Conservation (phyloP, 1,139 yeast genomes). For the Blastobotrys illinoisensis region DNA sequence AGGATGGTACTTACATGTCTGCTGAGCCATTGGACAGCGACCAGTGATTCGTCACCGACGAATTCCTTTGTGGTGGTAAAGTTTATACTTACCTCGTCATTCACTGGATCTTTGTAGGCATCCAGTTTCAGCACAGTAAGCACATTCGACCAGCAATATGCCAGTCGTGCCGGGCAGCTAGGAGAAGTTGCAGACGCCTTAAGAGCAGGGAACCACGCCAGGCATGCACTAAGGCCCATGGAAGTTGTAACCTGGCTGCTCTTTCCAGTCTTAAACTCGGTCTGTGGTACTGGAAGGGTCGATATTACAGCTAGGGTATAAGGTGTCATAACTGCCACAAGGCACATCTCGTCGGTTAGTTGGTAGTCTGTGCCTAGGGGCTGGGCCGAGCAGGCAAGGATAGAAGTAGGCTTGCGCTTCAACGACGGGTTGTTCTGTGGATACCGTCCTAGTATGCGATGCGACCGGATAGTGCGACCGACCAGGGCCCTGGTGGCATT, state of each 20-base stretch:
- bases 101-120: slow-evolving; percentile 38
- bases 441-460: slow-evolving; percentile 49
- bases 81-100: slow-evolving; percentile 33
- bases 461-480: slow-evolving; percentile 46
- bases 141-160: slow-evolving; percentile 61
- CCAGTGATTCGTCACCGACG: slow-evolving; percentile 44
- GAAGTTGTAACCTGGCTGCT: slow-evolving; percentile 37
- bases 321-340: slow-evolving; percentile 58
- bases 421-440: slow-evolving; percentile 19
- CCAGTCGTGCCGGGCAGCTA: slow-evolving; percentile 44
- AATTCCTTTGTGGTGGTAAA: slow-evolving; percentile 45
- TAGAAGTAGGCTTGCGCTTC: slow-evolving; percentile 28
- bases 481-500: slow-evolving; percentile 51
- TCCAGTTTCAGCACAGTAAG: slow-evolving; percentile 52
- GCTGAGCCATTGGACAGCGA: slow-evolving; percentile 57
- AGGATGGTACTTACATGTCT: slow-evolving; percentile 27
- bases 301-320: slow-evolving; percentile 50
- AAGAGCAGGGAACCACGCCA: slow-evolving; percentile 57
- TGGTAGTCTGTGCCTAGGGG: slow-evolving; percentile 52
- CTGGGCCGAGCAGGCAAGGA: slow-evolving; percentile 41
- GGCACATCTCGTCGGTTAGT: slow-evolving; percentile 50
- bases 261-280: slow-evolving; percentile 50
- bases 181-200: slow-evolving; percentile 13
- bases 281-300: slow-evolving; percentile 45
- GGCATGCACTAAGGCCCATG: slow-evolving; percentile 42